phyloP scores from a whole-genome alignment of 2,329 filamentous ascomycete species.

The Claviceps monticola region DNA sequence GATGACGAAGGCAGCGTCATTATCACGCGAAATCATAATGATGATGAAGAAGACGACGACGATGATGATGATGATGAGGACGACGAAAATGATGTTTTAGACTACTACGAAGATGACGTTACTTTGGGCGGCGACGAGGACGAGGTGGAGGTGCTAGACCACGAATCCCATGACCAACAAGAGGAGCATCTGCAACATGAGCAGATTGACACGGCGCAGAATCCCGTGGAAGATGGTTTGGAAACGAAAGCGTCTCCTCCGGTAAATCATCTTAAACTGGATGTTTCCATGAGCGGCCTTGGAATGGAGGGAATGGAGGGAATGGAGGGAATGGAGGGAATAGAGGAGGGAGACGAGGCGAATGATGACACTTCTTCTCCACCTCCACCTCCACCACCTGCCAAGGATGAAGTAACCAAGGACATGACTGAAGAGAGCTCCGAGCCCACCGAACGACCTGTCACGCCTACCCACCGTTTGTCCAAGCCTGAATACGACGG shows the following conservation, averaged over 20 bases:
- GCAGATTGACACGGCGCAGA: neutral
- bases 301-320: conserved; percentile 11
- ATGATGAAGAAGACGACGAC: conserved; percentile 45
- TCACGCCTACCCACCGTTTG: conserved; percentile 34
- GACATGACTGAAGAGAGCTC: conserved; percentile 22
- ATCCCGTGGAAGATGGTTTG: neutral
- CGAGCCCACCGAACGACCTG: conserved; percentile 26
- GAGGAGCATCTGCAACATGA: neutral
- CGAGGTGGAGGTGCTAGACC: conserved; percentile 15
- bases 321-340: conserved; percentile 13
- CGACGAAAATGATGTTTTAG: conserved; percentile 43
- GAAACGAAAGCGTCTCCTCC: conserved; percentile 9
- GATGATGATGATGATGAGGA: conserved; percentile 43
- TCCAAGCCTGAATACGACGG: conserved; percentile 52
- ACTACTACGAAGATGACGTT: conserved; percentile 50
- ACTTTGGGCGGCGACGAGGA: conserved; percentile 40
- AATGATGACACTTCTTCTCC: neutral
- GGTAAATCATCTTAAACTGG: conserved; percentile 5
- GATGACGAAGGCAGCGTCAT: conserved; percentile 46
- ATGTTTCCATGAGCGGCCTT: conserved; percentile 21
- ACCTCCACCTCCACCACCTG: neutral
- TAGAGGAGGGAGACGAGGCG: neutral
- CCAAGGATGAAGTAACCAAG: neutral
- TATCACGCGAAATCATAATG: conserved; percentile 49
- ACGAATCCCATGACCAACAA: neutral